Conservation (phyloP, 2,329 filamentous ascomycete genomes). For the Ceratocystis ficicola region DNA sequence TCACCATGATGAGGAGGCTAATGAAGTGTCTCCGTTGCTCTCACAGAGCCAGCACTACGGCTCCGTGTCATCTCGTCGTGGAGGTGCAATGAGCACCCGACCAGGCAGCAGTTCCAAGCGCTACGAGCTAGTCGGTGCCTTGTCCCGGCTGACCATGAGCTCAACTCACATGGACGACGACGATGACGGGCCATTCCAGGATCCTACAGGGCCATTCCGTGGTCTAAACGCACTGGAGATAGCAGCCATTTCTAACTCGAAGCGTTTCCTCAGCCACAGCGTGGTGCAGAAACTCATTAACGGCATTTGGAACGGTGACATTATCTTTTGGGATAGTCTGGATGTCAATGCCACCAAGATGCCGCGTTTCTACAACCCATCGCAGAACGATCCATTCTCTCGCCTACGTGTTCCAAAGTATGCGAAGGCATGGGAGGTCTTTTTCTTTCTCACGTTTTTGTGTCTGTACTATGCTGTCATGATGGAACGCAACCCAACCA, state of each 20-base stretch:
- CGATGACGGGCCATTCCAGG: constrained; percentile 37
- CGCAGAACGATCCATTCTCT: constrained; percentile 58
- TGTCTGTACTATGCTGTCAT: constrained; percentile 78
- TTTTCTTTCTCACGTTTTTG: constrained; percentile 68
- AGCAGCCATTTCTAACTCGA: constrained; percentile 66
- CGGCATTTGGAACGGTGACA: constrained; percentile 75
- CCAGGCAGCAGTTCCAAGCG: constrained; percentile 35
- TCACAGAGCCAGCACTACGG: constrained; percentile 26
- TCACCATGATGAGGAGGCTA: constrained; percentile 33
- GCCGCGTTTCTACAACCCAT: constrained; percentile 60
- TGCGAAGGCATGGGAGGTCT: constrained; percentile 69
- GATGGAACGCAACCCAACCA: constrained; percentile 54
- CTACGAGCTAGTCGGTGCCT: constrained; percentile 40
- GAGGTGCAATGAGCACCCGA: constrained; percentile 24
- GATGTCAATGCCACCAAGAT: constrained; percentile 61
- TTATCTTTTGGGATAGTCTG: constrained; percentile 77
- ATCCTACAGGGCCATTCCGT: constrained; percentile 60
- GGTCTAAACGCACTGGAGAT: constrained; percentile 80
- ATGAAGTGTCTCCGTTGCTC: constrained; percentile 40
- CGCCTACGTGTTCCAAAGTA: constrained; percentile 69
- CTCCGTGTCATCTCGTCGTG: constrained; percentile 24
- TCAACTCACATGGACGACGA: constrained; percentile 31
- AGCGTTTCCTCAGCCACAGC: constrained; percentile 70
- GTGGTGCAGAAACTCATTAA: constrained; percentile 74
- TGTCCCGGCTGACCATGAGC: constrained; percentile 44